phyloP scores from a whole-genome alignment of 139 green algal species.

The Zygnema circumcarinatum region DNA sequence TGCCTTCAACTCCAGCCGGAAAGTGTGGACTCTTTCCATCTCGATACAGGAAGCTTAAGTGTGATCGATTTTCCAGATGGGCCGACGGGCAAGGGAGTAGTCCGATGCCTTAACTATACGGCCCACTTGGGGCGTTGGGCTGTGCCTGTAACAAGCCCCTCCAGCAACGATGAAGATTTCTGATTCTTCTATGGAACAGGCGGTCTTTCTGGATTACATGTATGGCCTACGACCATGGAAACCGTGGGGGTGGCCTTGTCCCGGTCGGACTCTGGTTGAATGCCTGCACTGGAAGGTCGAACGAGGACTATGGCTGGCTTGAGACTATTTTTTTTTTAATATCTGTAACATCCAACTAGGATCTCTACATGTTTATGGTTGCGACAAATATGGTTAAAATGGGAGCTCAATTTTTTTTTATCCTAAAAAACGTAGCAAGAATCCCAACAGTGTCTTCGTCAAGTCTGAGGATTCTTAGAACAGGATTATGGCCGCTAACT shows the following conservation, averaged over 20 bases:
- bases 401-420: no score
- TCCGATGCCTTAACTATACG: slow-evolving; percentile 71
- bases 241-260: background rate
- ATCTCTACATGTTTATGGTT: no score
- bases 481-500: no score
- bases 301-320: no score
- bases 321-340: background rate
- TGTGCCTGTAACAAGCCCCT: slow-evolving; percentile 69
- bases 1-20: slow-evolving; percentile 33
- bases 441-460: no score
- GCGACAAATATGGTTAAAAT: no score
- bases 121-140: slow-evolving; percentile 72
- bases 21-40: slow-evolving; percentile 33
- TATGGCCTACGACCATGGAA: no score
- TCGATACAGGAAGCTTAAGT: slow-evolving; percentile 69
- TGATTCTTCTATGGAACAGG: background rate
- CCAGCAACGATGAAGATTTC: slow-evolving; percentile 48
- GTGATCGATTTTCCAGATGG: slow-evolving; percentile 77
- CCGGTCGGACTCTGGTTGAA: background rate
- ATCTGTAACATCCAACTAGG: no score
- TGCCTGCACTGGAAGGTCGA: background rate
- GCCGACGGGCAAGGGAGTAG: slow-evolving; percentile 23
- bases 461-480: no score
- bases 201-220: background rate
- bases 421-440: no score